Base-by-base conservation (phyloP, 495 filamentous ascomycete genomes). In the Cryomyces antarcticus region DNA sequence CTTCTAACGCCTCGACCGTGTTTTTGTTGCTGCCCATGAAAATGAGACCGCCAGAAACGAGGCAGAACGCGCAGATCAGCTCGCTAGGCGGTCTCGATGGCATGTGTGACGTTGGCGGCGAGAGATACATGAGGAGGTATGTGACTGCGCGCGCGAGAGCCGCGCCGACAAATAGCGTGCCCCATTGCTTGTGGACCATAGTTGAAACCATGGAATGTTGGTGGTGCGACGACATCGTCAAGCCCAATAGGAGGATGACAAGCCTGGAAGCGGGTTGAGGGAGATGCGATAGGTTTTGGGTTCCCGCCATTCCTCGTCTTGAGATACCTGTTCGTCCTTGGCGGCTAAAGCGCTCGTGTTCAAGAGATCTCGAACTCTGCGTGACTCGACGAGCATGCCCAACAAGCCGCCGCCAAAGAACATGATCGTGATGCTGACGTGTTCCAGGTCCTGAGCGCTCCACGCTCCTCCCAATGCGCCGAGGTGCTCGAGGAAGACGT, bases 171-270 rank as follows among this genome's bases (percentile, higher is more conserved):
- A 97, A 68, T 50, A 96, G 70, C 49, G 73, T 77, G 37, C 88
- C 89, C 89, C 88, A 96, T 56, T 93, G 82, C 60, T 79, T 78
- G 64, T 97, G 89, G 38, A 97, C 70, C 82, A 86, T 93, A 46
- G 78, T 82, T 11, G 84, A 88, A 13, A 85, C 64, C 77, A 82
- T 80, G 41, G 75, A 84, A 7, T 63, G 53, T 57, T 97, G 89
- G 46, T 87, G 82, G 58, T 97, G 89, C 11, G 78, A 80, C 50
- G 78, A 77, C 87, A 97, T 97, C 83, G 93, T 87, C 55, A 85
- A 68, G 31, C 89, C 89, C 1, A 94, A 62, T 3, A 94, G 67
- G 35, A 93, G 61, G 45, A 95, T 84, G 31, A 93, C 70, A 7
- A 96, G 67, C 5, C 82, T 0, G 89, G 89, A 49, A 97, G 71